Conservation (phyloP, 2,329 filamentous ascomycete genomes). For the Raffaelea albimanens region DNA sequence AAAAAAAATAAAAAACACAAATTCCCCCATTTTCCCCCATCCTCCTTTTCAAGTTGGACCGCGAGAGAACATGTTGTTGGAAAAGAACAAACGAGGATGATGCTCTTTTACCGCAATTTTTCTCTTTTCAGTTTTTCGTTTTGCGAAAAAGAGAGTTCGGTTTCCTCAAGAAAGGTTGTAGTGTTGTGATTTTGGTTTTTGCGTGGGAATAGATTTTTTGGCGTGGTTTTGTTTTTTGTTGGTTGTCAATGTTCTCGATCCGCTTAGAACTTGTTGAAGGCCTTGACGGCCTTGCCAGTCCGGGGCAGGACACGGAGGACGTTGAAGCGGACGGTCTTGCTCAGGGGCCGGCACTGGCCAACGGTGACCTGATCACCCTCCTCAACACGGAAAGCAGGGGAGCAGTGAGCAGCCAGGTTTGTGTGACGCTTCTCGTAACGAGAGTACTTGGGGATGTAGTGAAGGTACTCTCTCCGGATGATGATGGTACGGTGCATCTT, state of each 20-base stretch:
- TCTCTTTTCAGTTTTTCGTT: too few species aligned
- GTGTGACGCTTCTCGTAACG: slow-evolving; percentile 99
- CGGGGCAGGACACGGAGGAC: slow-evolving; percentile 96
- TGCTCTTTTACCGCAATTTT: too few species aligned
- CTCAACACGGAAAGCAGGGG: slow-evolving; percentile 99
- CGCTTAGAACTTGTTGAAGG: slow-evolving; percentile 97
- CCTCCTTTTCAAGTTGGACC: too few species aligned
- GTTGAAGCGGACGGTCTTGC: slow-evolving; percentile 99
- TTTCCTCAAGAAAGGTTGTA: too few species aligned
- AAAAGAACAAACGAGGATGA: too few species aligned
- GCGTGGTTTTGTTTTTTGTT: background rate
- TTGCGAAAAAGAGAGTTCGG: too few species aligned
- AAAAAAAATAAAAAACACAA: too few species aligned
- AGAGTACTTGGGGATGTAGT: slow-evolving; percentile 99
- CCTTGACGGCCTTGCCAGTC: slow-evolving; percentile 95
- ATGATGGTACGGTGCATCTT: slow-evolving; percentile 99
- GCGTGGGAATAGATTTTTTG: background rate
- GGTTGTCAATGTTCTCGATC: too few species aligned
- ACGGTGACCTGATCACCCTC: slow-evolving; percentile 99
- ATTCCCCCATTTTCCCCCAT: too few species aligned
- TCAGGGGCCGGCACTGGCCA: slow-evolving; percentile 97
- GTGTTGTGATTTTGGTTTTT: too few species aligned
- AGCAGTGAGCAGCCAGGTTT: slow-evolving; percentile 98
- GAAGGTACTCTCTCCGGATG: slow-evolving; percentile 99
- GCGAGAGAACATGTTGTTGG: too few species aligned